Evolutionary conservation across 2,329 filamentous ascomycete genomes (phyloP), one percentile per base, ranked within the genome.

Genomic region (Pseudocercospora fuligena): DNA sequence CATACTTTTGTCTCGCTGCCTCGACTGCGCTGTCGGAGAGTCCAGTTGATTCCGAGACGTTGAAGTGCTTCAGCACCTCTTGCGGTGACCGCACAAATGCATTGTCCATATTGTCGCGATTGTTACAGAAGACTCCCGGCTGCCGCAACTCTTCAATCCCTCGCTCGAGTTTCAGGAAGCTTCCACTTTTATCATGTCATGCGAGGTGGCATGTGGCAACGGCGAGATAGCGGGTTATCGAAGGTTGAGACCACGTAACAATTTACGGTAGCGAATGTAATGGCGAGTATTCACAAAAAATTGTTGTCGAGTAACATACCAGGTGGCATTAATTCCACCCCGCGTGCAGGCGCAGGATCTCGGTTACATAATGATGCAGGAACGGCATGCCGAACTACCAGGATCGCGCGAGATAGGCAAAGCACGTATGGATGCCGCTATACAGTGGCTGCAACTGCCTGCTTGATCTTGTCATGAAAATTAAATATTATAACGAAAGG

Each of bases 51-150:
- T 79, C 77, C 5, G 74, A 69, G 54, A 79, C 77, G 62, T 74
- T 71, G 69, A 79, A 80, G 60, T 79, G 73, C 66, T 73, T 68
- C n/a, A 80, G 73, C 59, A 79, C 76, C 49, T 79, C 75, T 59
- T 76, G 70, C 63, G 74, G 61, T 51, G 76, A 74, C 63, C 74
- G 73, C 49, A 77, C 70, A 63, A 72, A 78, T 29, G 78, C 78
- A 70, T 77, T 74, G 36, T 80, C 78, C 78, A 80, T 80, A 53
- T 60, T 73, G 66, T 46, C 53, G 60, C 49, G 59, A 57, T 19
- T 58, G 36, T 51, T 5, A 31, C 51, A 56, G 27, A 56, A 16
- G 27, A 25, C 25, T 23, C 51, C 25, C 23, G 27, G 14, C 25
- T 56, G 51, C 51, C 51, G 51, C 51, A 29, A 33, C 51, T 56